Conservation (phyloP, 1,284 basidiomycete species). For the Moniliella sp. region DNA sequence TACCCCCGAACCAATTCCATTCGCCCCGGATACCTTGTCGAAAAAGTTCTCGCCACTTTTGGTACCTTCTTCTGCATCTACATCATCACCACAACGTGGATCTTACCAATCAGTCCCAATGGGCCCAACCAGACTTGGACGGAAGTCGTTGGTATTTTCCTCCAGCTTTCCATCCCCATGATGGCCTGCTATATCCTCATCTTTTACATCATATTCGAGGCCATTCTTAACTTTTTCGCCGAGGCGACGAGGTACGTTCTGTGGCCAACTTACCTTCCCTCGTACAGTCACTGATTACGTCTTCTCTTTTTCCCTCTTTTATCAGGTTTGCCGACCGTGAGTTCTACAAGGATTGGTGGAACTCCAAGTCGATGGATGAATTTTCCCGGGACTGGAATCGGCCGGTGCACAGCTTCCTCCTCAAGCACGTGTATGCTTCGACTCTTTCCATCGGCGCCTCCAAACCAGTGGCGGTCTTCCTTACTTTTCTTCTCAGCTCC, state of each 20-base stretch:
- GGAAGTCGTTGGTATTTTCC: slow-evolving; percentile 41
- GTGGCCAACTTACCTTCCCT: background rate
- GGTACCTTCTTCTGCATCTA: slow-evolving; percentile 73
- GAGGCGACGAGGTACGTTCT: slow-evolving; percentile 47
- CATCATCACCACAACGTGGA: slow-evolving; percentile 73
- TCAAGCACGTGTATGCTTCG: slow-evolving; percentile 73
- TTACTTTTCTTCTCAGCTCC: slow-evolving; percentile 52
- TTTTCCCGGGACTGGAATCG: slow-evolving; percentile 40
- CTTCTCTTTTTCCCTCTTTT: background rate
- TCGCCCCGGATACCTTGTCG: slow-evolving; percentile 70
- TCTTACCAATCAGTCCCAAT: slow-evolving; percentile 35
- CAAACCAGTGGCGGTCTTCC: slow-evolving; percentile 56
- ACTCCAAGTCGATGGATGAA: slow-evolving; percentile 83
- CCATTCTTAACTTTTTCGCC: slow-evolving; percentile 72
- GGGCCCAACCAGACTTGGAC: slow-evolving; percentile 29
- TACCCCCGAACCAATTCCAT: slow-evolving; percentile 75
- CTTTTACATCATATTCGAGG: slow-evolving; percentile 38
- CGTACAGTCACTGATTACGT: slow-evolving; percentile 2
- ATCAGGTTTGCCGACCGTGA: slow-evolving; percentile 64
- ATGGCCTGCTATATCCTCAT: slow-evolving; percentile 44
- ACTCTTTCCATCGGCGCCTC: slow-evolving; percentile 56
- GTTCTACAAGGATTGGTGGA: slow-evolving; percentile 97
- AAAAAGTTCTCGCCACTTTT: slow-evolving; percentile 81
- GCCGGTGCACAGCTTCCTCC: slow-evolving; percentile 65
- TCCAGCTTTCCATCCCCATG: slow-evolving; percentile 78